phyloP scores from a whole-genome alignment of 192 early-diverging fungal genomes.

The Fimicolochytrium jonesii region DNA sequence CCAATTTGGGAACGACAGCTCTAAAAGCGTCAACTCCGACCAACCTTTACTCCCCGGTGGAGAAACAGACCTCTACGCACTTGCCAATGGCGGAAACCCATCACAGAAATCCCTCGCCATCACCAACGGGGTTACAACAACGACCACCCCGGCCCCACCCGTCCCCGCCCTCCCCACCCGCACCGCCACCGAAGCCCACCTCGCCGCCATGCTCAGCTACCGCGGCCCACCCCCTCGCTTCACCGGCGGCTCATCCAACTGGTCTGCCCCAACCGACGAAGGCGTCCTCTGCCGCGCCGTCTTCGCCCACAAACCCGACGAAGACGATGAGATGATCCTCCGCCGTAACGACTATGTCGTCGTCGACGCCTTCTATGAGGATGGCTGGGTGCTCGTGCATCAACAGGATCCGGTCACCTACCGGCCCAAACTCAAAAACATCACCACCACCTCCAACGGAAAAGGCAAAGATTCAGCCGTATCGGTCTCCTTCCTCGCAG shows the following conservation, averaged over 20 bases:
- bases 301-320: slow-evolving; percentile 11
- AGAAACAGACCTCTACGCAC: neutral
- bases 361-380: slow-evolving; percentile 16
- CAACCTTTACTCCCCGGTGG: neutral
- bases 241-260: slow-evolving; percentile 12
- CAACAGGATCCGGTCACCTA: slow-evolving; percentile 2
- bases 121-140: neutral
- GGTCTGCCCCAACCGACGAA: neutral
- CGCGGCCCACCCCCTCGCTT: slow-evolving; percentile 16
- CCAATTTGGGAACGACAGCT: neutral
- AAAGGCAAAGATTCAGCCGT: neutral
- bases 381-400: slow-evolving; percentile 9
- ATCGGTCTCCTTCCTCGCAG: neutral
- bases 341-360: slow-evolving; percentile 11
- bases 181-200: neutral
- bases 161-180: neutral
- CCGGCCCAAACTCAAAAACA: neutral
- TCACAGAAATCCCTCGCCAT: neutral
- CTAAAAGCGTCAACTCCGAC: neutral
- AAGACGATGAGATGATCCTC: slow-evolving; percentile 13
- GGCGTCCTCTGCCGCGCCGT: slow-evolving; percentile 14
- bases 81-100: neutral
- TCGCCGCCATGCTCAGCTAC: slow-evolving; percentile 3
- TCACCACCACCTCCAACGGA: neutral
- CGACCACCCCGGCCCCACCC: neutral